Evolutionary conservation across 352 stramenopile species (phyloP).

Genomic region (Globisporangium mamillatum): DNA sequence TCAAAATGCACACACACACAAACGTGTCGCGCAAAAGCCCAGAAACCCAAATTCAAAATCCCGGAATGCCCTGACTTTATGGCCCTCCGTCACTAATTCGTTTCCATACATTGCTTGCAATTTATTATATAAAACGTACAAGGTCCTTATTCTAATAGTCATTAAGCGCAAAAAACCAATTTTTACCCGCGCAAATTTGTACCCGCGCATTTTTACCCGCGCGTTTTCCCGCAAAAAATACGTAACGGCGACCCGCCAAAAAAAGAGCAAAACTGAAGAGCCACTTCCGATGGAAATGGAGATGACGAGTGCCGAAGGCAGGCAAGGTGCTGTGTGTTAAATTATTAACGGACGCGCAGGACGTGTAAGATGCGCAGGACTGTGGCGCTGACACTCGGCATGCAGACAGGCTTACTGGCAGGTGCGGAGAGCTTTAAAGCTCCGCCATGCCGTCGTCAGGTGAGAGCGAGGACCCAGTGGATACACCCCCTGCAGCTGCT

Average conservation of each 20-base stretch:
- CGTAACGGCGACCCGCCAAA: not conserved
- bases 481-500: not conserved
- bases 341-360: not conserved
- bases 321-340: not conserved
- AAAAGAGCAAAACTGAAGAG: not conserved
- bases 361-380: not conserved
- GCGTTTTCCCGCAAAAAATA: slow-evolving; percentile 31
- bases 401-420: not conserved
- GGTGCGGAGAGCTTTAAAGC: not conserved
- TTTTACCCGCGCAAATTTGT: too few relatives aligned
- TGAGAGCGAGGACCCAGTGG: not conserved
- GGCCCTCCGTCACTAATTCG: not conserved
- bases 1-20: slow-evolving; percentile 18
- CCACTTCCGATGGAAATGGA: not conserved
- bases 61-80: slow-evolving; percentile 14
- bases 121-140: not conserved
- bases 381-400: not conserved
- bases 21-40: not conserved
- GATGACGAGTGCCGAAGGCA: not conserved
- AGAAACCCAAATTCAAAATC: slow-evolving; percentile 21
- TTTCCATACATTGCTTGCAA: not conserved
- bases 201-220: slow-evolving; percentile 36
- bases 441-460: slow-evolving; percentile 1
- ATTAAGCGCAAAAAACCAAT: slow-evolving; percentile 5
- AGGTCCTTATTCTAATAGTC: not conserved